A percentile compares a stretch with the other conserved stretches of the same genome.
phyloP scores from a whole-genome alignment of 2,329 filamentous ascomycete species.

The Tolypocladium tropicale region DNA sequence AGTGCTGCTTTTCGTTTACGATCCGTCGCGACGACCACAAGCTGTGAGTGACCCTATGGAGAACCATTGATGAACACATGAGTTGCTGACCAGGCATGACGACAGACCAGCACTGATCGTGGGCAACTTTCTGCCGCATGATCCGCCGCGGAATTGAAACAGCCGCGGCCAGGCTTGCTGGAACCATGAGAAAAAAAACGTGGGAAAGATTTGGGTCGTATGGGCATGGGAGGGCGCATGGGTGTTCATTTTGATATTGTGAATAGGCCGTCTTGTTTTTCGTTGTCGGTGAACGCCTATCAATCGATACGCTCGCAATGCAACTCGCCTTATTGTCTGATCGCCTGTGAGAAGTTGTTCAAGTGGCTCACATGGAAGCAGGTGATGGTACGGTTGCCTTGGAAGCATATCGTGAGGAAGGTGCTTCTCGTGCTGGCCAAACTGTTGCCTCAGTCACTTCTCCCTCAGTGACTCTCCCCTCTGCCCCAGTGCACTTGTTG shows the following conservation, averaged over 20 bases:
- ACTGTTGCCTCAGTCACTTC: background rate
- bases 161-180: background rate
- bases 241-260: background rate
- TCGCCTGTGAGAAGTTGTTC: too few species aligned
- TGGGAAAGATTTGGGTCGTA: background rate
- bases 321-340: background rate
- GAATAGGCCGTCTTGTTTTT: background rate
- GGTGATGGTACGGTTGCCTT: background rate
- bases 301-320: background rate
- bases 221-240: background rate
- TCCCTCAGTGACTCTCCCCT: background rate
- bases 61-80: too few species aligned
- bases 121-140: conserved; percentile 90
- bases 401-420: background rate
- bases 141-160: conserved; percentile 32
- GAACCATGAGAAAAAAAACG: background rate
- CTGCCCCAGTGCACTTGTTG: too few species aligned
- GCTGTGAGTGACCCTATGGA: conserved; percentile 57
- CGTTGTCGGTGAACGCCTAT: background rate
- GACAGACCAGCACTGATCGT: conserved; percentile 83
- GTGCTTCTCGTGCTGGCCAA: background rate
- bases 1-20: conserved; percentile 96
- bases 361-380: background rate
- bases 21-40: conserved; percentile 92
- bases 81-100: conserved; percentile 1